A percentile compares a stretch with the other conserved stretches of the same genome.
These are phyloP conservation scores for Grifola frondosa DNA, from an alignment of 1,284 basidiomycete genomes.

Conservation along the genomic window DNA sequence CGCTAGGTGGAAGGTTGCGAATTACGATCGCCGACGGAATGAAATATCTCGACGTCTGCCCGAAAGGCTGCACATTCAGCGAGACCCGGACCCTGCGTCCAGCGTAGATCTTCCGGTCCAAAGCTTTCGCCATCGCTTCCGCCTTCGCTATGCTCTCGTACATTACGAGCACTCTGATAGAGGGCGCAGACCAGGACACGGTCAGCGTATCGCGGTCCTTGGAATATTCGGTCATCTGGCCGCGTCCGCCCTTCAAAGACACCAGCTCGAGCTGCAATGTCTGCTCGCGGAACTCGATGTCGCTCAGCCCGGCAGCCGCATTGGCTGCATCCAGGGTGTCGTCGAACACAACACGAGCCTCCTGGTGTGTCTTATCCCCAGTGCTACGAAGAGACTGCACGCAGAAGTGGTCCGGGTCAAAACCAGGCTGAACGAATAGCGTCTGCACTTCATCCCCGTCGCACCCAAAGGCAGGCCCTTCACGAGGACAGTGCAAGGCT, in stretches of 20 bases:
- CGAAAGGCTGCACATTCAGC: slow-evolving; percentile 37
- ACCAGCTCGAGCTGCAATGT: slow-evolving; percentile 3
- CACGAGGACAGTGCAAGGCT: slow-evolving; percentile 37
- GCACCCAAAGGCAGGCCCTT: slow-evolving; percentile 24
- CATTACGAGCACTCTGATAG: neutral
- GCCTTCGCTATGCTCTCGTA: slow-evolving; percentile 25
- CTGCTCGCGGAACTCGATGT: slow-evolving; percentile 5
- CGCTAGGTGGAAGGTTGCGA: slow-evolving; percentile 28
- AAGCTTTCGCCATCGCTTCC: slow-evolving; percentile 25
- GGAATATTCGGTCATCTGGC: no score
- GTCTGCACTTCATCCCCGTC: slow-evolving; percentile 15
- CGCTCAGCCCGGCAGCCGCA: slow-evolving; percentile 3
- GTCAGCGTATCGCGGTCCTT: slow-evolving; percentile 1
- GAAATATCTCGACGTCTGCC: slow-evolving; percentile 22
- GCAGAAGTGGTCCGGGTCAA: slow-evolving; percentile 13
- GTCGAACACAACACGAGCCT: slow-evolving; percentile 27
- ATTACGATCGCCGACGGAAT: slow-evolving; percentile 36
- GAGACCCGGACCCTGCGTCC: slow-evolving; percentile 43
- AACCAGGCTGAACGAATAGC: slow-evolving; percentile 22
- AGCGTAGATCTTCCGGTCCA: slow-evolving; percentile 34
- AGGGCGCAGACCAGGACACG: slow-evolving; percentile 5
- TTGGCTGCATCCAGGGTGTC: no score
- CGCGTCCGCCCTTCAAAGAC: neutral
- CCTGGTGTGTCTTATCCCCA: no score
- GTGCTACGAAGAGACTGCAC: no score